These are phyloP conservation scores for Fusarium xyrophilum DNA, from an alignment of 2,329 filamentous ascomycete genomes.

Conservation along the genomic window DNA sequence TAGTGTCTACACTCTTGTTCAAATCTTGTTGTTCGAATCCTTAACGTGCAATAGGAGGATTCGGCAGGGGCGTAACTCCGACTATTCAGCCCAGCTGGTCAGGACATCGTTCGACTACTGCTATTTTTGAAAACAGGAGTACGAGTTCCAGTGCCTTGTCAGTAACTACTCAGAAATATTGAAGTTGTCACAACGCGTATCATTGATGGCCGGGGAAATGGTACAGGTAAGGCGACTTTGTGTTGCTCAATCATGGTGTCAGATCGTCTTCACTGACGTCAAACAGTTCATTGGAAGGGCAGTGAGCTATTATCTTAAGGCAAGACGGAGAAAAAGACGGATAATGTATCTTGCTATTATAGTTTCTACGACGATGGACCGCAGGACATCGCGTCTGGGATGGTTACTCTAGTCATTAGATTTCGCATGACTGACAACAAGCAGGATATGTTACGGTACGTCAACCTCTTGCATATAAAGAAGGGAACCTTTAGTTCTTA, in stretches of 20 bases:
- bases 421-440: too few relatives aligned
- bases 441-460: too few relatives aligned
- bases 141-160: fast-evolving
- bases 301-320: fast-evolving
- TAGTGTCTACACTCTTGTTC: fast-evolving
- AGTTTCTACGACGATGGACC: fast-evolving
- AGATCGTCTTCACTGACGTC: fast-evolving
- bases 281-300: fast-evolving
- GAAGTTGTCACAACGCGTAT: neutral
- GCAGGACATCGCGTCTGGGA: fast-evolving
- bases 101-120: fast-evolving
- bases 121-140: fast-evolving
- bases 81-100: fast-evolving
- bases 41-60: too few relatives aligned
- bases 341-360: fast-evolving
- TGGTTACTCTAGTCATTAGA: too few relatives aligned
- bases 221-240: neutral
- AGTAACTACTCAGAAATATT: fast-evolving
- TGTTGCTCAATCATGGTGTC: fast-evolving
- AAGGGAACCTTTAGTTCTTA: neutral
- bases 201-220: fast-evolving
- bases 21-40: too few relatives aligned
- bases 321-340: fast-evolving
- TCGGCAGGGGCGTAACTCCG: fast-evolving
- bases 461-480: fast-evolving